Base-by-base conservation (phyloP, 441 rosid species). In the Gossypium schwendimanii region DNA sequence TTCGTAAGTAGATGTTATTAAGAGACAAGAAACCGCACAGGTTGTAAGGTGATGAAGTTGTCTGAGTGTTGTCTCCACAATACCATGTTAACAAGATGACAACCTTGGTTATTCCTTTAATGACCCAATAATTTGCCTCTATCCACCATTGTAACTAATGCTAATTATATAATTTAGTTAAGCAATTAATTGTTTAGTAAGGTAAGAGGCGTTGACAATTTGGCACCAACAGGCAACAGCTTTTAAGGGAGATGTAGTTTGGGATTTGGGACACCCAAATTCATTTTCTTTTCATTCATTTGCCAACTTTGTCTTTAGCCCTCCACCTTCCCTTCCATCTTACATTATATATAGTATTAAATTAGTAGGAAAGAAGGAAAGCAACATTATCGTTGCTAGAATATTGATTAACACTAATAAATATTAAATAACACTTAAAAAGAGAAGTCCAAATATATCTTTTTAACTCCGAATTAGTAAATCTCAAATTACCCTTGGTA, bases 31-130 rank as follows among this genome's bases (percentile, higher is more conserved):
- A 70, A 66, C 81, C 66, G 39, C 39, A 75, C 75, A 76, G 80
- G 49, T 74, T 73, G 84, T 58, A 55, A 55, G 71, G 58, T 53
- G 57, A 70, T 63, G 17, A 44, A 63, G 63, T 11, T 84, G 81
- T 83, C 83, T 39, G 28, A 17, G 8, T 68, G 45, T 73, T 83
- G 84, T 83, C 84, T 77, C 82, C 81, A 52, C 12, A 54, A 4
- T 23, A 62, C 72, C 2, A 54, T 20, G 61, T 52, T 14, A 15
- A 24, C 61, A 72, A 81, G 57, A 76, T 75, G 78, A 75, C 80
- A 77, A 79, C 62, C 57, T 75, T 70, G 7, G 47, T 68, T 59
- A 17, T 80, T 59, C 67, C 73, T 75, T 61, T 75, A 9, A 71
- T 58, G 21, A 72, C 69, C 59, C 75, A 71, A 76, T 72, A 68